Base-by-base conservation (phyloP, 208 protist genomes). In the Perkinsela sp. region DNA sequence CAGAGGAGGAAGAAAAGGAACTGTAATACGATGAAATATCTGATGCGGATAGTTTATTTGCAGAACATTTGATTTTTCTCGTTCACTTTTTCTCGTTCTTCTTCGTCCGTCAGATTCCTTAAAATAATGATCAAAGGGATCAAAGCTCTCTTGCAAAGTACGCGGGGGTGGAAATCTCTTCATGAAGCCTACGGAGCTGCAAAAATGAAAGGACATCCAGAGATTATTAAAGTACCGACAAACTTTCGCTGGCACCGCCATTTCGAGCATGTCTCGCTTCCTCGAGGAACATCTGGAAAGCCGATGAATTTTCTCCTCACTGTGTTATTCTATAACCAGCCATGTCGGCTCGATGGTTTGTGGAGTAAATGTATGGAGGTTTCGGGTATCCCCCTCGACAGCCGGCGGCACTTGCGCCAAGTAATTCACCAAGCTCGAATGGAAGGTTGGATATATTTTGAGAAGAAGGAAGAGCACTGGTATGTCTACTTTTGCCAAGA, bases 381-480 rank as follows among this genome's bases (percentile, higher is more conserved):
- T 70, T 79, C 86, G 15, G 78, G 78, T 66, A 85, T 82, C 31
- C 84, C 90, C n/a, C 79, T 92, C 0, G 86, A 92, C 71, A 90
- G 84, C 75, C 89, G 89, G 73, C 72, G 79, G n/a, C 86, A 92
- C 71, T 80, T 92, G 68, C 84, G 86, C 48, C 78, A 84, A 31
- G 86, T 92, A 31, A 76, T 90, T 65, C 77, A 88, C 69, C 86
- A 92, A 75, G 79, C 82, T 30, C 74, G 86, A 28, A 77, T 71
- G n/a, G 86, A 92, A 74, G 84, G 84, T 30, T 92, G 87, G 31
- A 72, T 92, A 28, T 85, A 70, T 31, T 92, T 92, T 71, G 84
- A 92, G 71, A 77, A 81, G 65, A 76, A 77, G 22, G 29, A 30
- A 13, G 29, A 67, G 6, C 71, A 77, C 16, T 92, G 86, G 84